Evolutionary conservation across 495 filamentous ascomycete genomes (phyloP).

Genomic region (Oidiodendron maius): DNA sequence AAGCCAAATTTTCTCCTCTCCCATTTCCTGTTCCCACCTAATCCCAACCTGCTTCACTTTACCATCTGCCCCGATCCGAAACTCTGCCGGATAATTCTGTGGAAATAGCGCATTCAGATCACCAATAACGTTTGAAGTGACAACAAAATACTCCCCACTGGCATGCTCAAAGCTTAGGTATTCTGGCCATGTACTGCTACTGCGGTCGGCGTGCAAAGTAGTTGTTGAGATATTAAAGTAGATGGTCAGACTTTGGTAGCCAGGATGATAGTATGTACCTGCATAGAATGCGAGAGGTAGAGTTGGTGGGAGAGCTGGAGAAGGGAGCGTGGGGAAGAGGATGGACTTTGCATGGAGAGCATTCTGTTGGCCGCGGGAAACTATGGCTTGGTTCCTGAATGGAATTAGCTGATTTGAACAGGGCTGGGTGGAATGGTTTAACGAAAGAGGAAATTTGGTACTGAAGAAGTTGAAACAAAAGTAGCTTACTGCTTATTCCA

Average conservation of each 20-base stretch:
- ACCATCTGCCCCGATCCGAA: neutral
- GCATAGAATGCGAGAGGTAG: neutral
- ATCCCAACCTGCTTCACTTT: neutral
- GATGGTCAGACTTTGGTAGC: neutral
- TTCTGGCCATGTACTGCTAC: neutral
- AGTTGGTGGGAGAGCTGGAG: neutral
- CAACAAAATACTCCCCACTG: neutral
- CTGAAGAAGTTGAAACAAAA: too few species aligned
- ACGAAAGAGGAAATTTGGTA: too few species aligned
- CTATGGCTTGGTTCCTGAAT: neutral
- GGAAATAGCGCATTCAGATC: neutral
- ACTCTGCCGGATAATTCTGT: neutral
- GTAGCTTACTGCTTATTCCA: conserved; percentile 22
- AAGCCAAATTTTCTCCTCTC: neutral
- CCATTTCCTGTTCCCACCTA: neutral
- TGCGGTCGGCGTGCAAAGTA: neutral
- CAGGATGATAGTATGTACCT: neutral
- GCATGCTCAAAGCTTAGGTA: neutral
- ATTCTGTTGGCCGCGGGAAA: neutral
- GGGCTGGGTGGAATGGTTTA: too few species aligned
- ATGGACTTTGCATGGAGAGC: neutral
- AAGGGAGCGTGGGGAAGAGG: neutral
- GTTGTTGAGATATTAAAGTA: too few species aligned
- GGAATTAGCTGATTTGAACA: too few species aligned
- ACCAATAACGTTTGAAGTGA: neutral